Percentiles rank a stretch among this genome's conserved stretches.
Evolutionary conservation across 2,329 filamentous ascomycete genomes (phyloP).

Genomic region (Monilinia polystroma): DNA sequence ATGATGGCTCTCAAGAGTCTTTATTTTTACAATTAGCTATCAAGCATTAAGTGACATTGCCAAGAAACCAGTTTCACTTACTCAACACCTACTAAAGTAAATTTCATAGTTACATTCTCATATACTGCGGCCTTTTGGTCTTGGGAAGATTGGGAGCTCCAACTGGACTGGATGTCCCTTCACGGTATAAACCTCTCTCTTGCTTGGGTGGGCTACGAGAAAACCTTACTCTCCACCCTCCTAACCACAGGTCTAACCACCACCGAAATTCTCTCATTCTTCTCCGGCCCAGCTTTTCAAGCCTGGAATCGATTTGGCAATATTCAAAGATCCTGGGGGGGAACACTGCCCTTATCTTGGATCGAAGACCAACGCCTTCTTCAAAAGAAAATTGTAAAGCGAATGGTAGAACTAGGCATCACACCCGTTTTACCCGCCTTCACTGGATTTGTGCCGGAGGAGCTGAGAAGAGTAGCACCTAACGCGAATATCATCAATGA

Average conservation of each 20-base stretch:
- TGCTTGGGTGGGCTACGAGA: constrained; percentile 53
- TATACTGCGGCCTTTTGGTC: constrained; percentile 52
- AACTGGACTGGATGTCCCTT: constrained; percentile 54
- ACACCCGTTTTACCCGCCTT: constrained; percentile 52
- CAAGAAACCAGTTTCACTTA: neutral
- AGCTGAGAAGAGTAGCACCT: constrained; percentile 45
- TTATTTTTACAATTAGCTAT: neutral
- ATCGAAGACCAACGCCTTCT: constrained; percentile 49
- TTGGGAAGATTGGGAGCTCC: constrained; percentile 54
- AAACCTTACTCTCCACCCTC: constrained; percentile 51
- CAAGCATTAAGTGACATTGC: neutral
- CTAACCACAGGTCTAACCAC: constrained; percentile 47
- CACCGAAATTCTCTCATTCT: constrained; percentile 47
- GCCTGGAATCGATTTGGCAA: constrained; percentile 57
- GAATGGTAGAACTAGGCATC: constrained; percentile 55
- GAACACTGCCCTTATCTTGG: constrained; percentile 47
- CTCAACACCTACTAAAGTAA: neutral
- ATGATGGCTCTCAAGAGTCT: neutral
- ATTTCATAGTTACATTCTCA: constrained; percentile 49
- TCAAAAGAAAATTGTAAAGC: constrained; percentile 49
- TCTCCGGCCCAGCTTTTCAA: constrained; percentile 52
- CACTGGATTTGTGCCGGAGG: constrained; percentile 50
- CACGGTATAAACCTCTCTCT: constrained; percentile 52
- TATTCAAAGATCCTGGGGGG: constrained; percentile 52
- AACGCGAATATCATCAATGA: constrained; percentile 47